These are phyloP conservation scores for Sporisorium sorghi DNA, from an alignment of 1,284 basidiomycete genomes.

Conservation along the genomic window DNA sequence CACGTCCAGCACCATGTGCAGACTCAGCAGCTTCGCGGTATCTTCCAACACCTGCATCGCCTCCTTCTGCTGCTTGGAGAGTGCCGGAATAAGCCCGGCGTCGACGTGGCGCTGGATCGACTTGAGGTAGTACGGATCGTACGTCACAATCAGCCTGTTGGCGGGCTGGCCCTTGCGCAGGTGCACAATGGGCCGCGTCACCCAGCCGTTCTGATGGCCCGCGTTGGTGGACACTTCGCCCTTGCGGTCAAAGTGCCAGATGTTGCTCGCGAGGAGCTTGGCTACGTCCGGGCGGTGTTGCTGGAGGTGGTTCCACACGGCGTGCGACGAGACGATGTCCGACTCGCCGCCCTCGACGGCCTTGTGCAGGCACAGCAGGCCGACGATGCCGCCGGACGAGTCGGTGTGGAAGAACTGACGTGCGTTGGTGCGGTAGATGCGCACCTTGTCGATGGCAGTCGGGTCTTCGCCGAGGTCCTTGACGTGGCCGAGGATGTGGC, in stretches of 20 bases:
- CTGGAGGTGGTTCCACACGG: constrained; percentile 71
- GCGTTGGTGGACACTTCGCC: constrained; percentile 49
- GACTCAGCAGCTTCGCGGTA: constrained; percentile 68
- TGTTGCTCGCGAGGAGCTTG: constrained; percentile 65
- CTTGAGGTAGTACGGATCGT: constrained; percentile 66
- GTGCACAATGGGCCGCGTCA: constrained; percentile 50
- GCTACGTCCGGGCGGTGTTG: constrained; percentile 71
- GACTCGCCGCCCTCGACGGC: constrained; percentile 71
- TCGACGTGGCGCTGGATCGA: constrained; percentile 65
- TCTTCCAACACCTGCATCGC: constrained; percentile 71
- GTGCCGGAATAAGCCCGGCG: constrained; percentile 69
- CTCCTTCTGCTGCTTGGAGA: constrained; percentile 67
- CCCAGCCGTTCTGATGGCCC: constrained; percentile 42
- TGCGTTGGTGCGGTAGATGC: constrained; percentile 71
- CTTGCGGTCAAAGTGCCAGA: constrained; percentile 65
- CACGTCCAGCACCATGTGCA: constrained; percentile 71
- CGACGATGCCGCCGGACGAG: constrained; percentile 69
- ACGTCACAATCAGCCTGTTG: constrained; percentile 54
- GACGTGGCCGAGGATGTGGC: constrained; percentile 71
- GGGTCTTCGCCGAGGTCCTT: constrained; percentile 71
- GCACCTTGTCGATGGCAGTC: constrained; percentile 71
- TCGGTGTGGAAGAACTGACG: constrained; percentile 71
- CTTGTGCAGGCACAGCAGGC: constrained; percentile 71
- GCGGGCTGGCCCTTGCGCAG: constrained; percentile 42
- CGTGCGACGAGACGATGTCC: constrained; percentile 71